phyloP scores from a whole-genome alignment of 768 basidiomycete species.

The Mycena galopus region DNA sequence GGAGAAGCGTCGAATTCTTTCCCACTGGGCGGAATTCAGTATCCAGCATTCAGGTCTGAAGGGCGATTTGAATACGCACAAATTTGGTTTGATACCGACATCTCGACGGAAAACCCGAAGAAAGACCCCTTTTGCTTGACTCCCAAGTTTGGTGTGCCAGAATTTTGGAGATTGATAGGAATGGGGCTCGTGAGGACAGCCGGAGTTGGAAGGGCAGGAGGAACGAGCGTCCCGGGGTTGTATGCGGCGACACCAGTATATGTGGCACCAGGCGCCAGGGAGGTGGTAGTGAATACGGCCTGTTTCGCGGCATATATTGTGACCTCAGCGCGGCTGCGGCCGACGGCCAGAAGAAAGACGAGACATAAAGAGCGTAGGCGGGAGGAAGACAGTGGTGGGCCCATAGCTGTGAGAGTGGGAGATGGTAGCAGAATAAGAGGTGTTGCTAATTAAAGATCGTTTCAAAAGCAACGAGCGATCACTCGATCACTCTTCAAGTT shows the following conservation, averaged over 20 bases:
- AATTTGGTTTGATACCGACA: constrained; percentile 70
- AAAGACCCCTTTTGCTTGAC: constrained; percentile 55
- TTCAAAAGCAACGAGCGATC: too few species aligned
- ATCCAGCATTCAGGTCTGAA: too few species aligned
- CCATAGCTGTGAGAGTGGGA: neutral
- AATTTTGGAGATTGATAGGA: constrained; percentile 56
- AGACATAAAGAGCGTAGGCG: neutral
- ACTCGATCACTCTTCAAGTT: too few species aligned
- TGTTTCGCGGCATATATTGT: neutral
- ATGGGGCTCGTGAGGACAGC: constrained; percentile 60
- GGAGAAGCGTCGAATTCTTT: constrained; percentile 61
- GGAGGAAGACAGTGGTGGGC: neutral
- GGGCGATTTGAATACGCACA: constrained; percentile 50
- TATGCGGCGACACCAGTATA: constrained; percentile 69
- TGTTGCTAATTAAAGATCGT: too few species aligned
- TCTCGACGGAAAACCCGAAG: constrained; percentile 73
- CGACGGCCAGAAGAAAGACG: neutral
- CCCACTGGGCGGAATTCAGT: constrained; percentile 59
- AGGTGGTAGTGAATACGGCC: neutral
- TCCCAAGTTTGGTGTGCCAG: constrained; percentile 50
- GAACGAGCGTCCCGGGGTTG: too few species aligned
- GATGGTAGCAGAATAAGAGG: too few species aligned
- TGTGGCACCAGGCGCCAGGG: neutral
- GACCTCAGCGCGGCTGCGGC: neutral
- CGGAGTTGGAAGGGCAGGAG: constrained; percentile 64